Conservation (phyloP, 2,329 filamentous ascomycete genomes). For the Penicillium concentricum region DNA sequence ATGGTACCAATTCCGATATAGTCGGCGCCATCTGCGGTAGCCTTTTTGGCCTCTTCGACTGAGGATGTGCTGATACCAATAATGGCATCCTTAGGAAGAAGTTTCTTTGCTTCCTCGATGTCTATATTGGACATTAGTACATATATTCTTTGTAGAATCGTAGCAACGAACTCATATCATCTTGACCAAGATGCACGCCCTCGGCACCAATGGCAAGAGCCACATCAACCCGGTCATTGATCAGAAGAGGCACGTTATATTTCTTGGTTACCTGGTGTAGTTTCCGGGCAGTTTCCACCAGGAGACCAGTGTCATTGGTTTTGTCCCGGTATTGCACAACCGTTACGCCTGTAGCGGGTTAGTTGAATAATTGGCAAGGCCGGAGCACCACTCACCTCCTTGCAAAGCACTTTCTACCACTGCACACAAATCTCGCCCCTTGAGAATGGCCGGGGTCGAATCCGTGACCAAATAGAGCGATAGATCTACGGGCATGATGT, state of each 20-base stretch:
- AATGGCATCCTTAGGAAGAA: conserved; percentile 75
- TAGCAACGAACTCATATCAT: conserved; percentile 70
- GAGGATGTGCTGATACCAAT: conserved; percentile 86
- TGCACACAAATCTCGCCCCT: conserved; percentile 64
- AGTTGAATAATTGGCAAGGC: conserved; percentile 8
- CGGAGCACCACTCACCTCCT: conserved; percentile 57
- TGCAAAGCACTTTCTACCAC: conserved; percentile 74
- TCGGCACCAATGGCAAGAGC: conserved; percentile 82
- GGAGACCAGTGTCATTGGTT: conserved; percentile 67
- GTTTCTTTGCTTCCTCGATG: conserved; percentile 61
- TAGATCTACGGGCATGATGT: conserved; percentile 62
- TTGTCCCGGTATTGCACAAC: conserved; percentile 93
- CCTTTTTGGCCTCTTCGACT: conserved; percentile 67
- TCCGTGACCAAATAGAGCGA: conserved; percentile 90
- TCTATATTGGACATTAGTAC: not conserved
- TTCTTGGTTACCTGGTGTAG: conserved; percentile 70
- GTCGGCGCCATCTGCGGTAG: conserved; percentile 74
- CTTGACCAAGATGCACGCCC: conserved; percentile 91
- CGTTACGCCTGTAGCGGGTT: conserved; percentile 59
- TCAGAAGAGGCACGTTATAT: conserved; percentile 74
- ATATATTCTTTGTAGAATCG: not conserved
- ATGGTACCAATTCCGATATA: conserved; percentile 91
- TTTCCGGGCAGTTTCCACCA: conserved; percentile 68
- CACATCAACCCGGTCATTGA: conserved; percentile 92
- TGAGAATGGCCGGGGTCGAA: conserved; percentile 81